Evolutionary conservation across 2,329 filamentous ascomycete genomes (phyloP).

Genomic region (Hymenoscyphus fructigenus): DNA sequence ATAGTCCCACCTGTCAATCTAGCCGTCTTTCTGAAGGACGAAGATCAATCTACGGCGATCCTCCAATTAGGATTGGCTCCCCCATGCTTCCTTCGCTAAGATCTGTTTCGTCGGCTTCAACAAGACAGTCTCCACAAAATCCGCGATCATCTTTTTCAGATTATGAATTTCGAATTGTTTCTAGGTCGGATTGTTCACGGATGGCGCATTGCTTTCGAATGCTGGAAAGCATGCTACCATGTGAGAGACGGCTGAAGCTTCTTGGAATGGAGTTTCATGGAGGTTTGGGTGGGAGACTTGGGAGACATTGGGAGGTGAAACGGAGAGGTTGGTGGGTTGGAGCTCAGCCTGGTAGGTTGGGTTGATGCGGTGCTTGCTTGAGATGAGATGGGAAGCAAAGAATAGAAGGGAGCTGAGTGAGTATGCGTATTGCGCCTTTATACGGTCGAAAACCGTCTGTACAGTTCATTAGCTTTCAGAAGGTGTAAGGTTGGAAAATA

Average conservation of each 20-base stretch:
- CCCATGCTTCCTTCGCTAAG: neutral
- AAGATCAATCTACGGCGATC: neutral
- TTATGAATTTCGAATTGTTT: neutral
- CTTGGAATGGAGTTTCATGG: slow-evolving; percentile 3
- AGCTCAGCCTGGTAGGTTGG: neutral
- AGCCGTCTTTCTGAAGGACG: neutral
- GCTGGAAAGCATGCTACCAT: neutral
- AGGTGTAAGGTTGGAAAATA: neutral
- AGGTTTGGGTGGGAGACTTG: neutral
- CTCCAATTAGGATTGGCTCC: neutral
- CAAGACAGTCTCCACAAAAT: neutral
- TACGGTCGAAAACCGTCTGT: neutral
- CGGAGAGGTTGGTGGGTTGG: slow-evolving; percentile 2
- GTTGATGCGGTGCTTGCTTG: neutral
- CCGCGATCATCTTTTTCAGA: neutral
- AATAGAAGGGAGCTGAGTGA: neutral
- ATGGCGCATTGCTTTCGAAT: neutral
- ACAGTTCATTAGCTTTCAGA: neutral
- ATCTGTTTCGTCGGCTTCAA: neutral
- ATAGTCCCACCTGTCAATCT: neutral
- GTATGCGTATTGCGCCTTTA: neutral
- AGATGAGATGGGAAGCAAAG: neutral
- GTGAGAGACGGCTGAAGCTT: neutral
- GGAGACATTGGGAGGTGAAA: neutral
- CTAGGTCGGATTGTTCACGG: neutral